Evolutionary conservation across 2,329 filamentous ascomycete species (phyloP), one percentile per base, ranked within the genome.

Genomic region (Neonectria ditissima): DNA sequence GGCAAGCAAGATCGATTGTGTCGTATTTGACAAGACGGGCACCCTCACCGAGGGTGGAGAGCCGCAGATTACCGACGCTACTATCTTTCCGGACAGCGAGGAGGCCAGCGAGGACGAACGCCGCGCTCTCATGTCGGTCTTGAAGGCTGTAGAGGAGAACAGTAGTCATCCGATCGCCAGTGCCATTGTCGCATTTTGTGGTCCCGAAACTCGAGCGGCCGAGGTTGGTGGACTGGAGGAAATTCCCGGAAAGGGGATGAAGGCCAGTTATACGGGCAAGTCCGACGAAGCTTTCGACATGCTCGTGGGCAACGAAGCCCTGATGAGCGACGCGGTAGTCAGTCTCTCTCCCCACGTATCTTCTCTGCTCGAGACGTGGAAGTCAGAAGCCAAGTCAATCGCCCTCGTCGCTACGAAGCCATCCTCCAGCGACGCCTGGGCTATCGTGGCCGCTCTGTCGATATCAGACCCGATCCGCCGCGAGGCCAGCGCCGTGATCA

Each of bases 21-120:
- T 96, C 41, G 91, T 96, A 1, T 96, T 97, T 75, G 93, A 97
- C 83, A 96, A 97, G 83, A 97, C 93, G 0, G 93, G 93, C 1
- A 97, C 93, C 0, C 80, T 97, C 62, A 96, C 93, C 0, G 82
- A 91, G 70, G 82, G 91, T 5, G 91, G 91, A 7, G 89, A 92
- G 68, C 91, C 92, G 0, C 86, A 83, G 28, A 89, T 95, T 22
- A 92, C 88, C 0, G 85, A 89, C 67, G 80, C 80, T 11, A 72
- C 77, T 43, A 55, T 85, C 4, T 83, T 82, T 45, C 76, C 77
- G 0, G 78, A 77, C 41, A 65, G 61, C 34, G 53, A 60, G 20
- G 55, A 43, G 9, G 50, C 69, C 8, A 63, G 61, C 26, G 64
- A 71, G 10, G 66, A 73, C 11, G 70, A 72, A 28, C 73, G 72